Percentiles rank a stretch among this genome's conserved stretches.
phyloP scores from a whole-genome alignment of 1,284 basidiomycete genomes.

The Boletus semigastroideus region DNA sequence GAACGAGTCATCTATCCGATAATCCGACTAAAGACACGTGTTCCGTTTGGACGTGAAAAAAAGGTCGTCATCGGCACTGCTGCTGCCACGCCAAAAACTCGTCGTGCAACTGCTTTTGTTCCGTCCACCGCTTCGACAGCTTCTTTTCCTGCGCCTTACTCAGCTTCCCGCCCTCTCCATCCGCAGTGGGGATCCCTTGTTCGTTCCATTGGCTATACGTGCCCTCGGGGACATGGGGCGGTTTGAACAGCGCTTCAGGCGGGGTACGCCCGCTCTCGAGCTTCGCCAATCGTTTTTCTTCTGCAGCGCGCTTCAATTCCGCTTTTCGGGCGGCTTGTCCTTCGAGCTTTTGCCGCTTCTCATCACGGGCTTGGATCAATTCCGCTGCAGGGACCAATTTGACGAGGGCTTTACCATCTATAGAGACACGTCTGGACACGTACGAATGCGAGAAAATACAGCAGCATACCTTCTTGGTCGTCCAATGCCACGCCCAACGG shows the following conservation, averaged over 20 bases:
- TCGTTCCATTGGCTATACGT: conserved; percentile 83
- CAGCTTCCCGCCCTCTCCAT: conserved; percentile 82
- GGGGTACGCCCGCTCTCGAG: conserved; percentile 82
- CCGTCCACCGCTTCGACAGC: conserved; percentile 73
- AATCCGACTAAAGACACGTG: not conserved
- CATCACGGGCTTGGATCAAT: conserved; percentile 83
- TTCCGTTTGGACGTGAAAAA: not conserved
- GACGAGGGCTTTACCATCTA: conserved; percentile 92
- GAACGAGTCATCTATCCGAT: not conserved
- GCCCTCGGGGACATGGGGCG: conserved; percentile 71
- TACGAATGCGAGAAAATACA: not conserved
- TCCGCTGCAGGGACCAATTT: conserved; percentile 88
- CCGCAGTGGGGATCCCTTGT: conserved; percentile 80
- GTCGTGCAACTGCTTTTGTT: conserved; percentile 78
- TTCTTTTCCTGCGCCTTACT: conserved; percentile 85
- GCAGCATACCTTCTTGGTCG: conserved; percentile 81
- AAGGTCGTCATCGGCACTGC: conserved; percentile 34
- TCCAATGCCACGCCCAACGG: conserved; percentile 95
- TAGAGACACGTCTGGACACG: not conserved
- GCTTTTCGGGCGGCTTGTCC: conserved; percentile 85
- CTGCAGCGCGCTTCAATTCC: conserved; percentile 68
- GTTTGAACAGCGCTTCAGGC: conserved; percentile 82
- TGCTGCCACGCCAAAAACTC: conserved; percentile 66
- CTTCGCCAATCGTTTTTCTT: conserved; percentile 76
- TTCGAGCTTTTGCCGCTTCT: conserved; percentile 77